Percentiles rank a stretch among this genome's conserved stretches.
phyloP scores from a whole-genome alignment of 179 eudicot genomes.

The Heliamphora ciliata region DNA sequence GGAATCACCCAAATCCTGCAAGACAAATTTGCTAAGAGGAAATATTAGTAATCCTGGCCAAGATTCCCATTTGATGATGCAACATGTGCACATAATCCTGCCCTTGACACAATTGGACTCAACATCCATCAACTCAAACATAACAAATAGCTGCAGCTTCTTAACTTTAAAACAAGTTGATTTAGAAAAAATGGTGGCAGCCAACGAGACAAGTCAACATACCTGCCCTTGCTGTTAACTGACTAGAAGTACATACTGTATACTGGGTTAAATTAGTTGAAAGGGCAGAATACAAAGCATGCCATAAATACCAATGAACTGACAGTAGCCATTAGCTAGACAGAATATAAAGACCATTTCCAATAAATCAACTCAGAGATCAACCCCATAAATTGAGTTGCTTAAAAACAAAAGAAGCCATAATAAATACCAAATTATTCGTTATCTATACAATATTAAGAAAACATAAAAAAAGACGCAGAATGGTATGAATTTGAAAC shows the following conservation, averaged over 20 bases:
- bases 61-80: neutral
- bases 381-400: neutral
- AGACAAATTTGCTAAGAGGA: neutral
- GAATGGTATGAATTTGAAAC: neutral
- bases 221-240: neutral
- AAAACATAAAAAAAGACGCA: neutral
- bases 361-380: neutral
- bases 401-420: neutral
- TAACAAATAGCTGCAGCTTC: neutral
- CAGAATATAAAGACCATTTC: neutral
- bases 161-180: neutral
- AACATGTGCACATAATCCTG: neutral
- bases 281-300: neutral
- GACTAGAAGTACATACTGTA: neutral
- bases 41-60: constrained; percentile 12
- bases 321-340: neutral
- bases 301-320: constrained; percentile 1
- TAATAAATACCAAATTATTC: neutral
- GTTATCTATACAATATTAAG: neutral
- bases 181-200: neutral
- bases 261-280: neutral
- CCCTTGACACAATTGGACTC: neutral
- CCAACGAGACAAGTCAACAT: neutral
- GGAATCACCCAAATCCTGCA: constrained; percentile 37
- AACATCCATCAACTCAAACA: constrained; percentile 5